Percentiles rank a stretch among this genome's conserved stretches.
These are phyloP conservation scores for Scalesia atractyloides DNA, from an alignment of 129 eudicot genomes.

Conservation along the genomic window DNA sequence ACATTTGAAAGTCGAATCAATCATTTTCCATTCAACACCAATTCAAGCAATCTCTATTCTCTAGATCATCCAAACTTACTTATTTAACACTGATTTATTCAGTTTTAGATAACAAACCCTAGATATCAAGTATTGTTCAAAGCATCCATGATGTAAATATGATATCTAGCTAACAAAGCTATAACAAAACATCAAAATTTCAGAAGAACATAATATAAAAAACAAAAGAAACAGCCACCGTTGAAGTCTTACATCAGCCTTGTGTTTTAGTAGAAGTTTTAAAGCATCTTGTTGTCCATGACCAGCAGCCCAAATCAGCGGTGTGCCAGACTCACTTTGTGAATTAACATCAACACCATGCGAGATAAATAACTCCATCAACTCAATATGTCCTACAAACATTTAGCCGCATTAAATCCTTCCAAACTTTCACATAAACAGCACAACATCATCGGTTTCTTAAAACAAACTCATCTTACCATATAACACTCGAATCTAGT, in stretches of 20 bases:
- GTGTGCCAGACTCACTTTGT: slow-evolving; percentile 94
- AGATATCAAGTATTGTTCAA: not conserved
- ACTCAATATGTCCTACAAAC: slow-evolving; percentile 76
- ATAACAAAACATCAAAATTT: not conserved
- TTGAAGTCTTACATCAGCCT: slow-evolving; percentile 71
- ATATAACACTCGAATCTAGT: slow-evolving; percentile 3
- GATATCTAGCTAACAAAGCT: slow-evolving; percentile 4
- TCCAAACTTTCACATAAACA: not conserved
- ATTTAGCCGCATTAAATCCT: not conserved
- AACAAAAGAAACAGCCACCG: slow-evolving; percentile 2
- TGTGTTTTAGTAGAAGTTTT: slow-evolving; percentile 67
- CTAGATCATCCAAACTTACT: not conserved
- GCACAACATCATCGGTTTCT: not conserved
- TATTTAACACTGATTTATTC: not conserved
- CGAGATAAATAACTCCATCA: slow-evolving; percentile 62
- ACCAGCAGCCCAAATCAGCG: slow-evolving; percentile 98
- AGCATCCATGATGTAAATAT: not conserved
- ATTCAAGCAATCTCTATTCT: not conserved
- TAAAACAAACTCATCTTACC: slow-evolving; percentile 9
- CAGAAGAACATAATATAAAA: not conserved
- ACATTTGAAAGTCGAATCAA: not conserved
- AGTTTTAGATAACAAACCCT: not conserved
- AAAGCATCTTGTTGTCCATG: slow-evolving; percentile 81
- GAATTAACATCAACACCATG: slow-evolving; percentile 66
- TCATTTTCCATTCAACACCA: not conserved